Conservation (phyloP, 345 rosid species). For the Eucalyptus microcorys region DNA sequence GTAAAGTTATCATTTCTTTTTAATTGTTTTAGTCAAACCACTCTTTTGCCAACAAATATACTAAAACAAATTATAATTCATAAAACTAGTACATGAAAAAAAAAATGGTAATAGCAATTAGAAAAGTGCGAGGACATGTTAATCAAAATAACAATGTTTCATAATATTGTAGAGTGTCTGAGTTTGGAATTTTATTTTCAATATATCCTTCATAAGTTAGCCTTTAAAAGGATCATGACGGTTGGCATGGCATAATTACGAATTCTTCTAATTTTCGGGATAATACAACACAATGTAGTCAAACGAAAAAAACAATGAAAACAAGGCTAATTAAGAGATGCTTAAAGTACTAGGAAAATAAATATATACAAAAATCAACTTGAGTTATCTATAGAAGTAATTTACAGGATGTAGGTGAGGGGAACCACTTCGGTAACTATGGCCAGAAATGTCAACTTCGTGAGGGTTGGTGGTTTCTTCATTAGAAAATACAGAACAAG, state of each 20-base stretch:
- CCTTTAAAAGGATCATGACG: neutral
- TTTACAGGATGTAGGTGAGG: neutral
- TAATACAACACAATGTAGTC: neutral
- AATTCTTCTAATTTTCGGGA: neutral
- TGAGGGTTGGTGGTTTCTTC: neutral
- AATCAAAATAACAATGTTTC: neutral
- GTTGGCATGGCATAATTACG: neutral
- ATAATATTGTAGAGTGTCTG: neutral
- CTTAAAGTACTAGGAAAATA: neutral
- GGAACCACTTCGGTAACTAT: neutral
- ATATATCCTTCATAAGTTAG: neutral
- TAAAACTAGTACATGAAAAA: neutral
- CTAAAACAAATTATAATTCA: neutral
- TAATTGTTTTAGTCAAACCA: neutral
- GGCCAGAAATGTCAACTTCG: neutral
- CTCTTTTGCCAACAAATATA: neutral
- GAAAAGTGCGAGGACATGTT: neutral
- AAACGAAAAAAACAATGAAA: neutral
- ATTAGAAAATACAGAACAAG: neutral
- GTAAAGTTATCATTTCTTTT: neutral
- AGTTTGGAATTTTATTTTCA: neutral
- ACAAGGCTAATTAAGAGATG: neutral
- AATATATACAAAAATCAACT: too few species aligned
- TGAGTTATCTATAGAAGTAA: neutral
- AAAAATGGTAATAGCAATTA: neutral